These are phyloP conservation scores for Chaetomiaceae sp. DNA, from an alignment of 2,329 filamentous ascomycete genomes.

Conservation along the genomic window DNA sequence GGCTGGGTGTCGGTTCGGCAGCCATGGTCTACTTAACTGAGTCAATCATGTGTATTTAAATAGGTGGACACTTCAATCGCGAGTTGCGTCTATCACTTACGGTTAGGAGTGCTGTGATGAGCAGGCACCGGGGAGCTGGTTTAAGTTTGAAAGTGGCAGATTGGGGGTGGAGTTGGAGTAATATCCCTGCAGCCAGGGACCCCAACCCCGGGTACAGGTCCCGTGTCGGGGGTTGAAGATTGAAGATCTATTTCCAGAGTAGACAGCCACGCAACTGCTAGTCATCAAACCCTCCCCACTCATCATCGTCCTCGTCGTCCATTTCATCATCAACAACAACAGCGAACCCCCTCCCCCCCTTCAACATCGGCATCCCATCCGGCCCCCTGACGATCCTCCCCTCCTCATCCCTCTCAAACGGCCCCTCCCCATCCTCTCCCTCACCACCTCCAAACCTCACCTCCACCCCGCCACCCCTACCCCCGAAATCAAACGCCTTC, in stretches of 20 bases:
- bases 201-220: constrained; percentile 5
- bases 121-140: background rate
- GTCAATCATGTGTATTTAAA: background rate
- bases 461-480: constrained; percentile 5
- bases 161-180: background rate
- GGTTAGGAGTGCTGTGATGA: background rate
- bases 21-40: too few species aligned
- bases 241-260: background rate
- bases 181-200: background rate
- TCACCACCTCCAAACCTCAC: constrained; percentile 7
- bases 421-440: constrained; percentile 26
- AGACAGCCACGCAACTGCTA: background rate
- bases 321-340: background rate
- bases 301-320: constrained; percentile 7
- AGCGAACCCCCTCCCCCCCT: constrained; percentile 7
- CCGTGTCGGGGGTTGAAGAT: too few species aligned
- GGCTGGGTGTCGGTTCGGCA: constrained; percentile 22
- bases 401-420: constrained; percentile 30
- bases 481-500: constrained; percentile 18
- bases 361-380: constrained; percentile 29
- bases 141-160: background rate
- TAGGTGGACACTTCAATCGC: background rate
- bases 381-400: constrained; percentile 29
- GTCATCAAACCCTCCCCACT: constrained; percentile 22
- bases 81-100: too few species aligned